phyloP scores from a whole-genome alignment of 768 basidiomycete species.

The Termitomyces sp. region DNA sequence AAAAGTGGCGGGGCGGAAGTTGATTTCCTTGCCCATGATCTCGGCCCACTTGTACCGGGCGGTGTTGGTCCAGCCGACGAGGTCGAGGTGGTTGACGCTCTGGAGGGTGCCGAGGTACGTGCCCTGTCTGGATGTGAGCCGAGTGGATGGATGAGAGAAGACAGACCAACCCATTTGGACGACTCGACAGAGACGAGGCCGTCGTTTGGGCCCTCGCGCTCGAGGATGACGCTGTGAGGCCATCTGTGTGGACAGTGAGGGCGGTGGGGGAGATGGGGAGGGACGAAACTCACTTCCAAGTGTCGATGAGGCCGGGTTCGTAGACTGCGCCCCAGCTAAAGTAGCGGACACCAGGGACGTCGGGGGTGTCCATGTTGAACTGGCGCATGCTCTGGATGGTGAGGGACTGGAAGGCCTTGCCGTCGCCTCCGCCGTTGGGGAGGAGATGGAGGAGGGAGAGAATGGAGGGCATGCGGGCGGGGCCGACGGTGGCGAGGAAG shows the following conservation, averaged over 20 bases:
- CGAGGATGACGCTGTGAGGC: slow-evolving; percentile 75
- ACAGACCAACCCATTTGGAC: slow-evolving; percentile 65
- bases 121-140: slow-evolving; percentile 41
- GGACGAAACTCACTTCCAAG: slow-evolving; percentile 54
- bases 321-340: slow-evolving; percentile 95
- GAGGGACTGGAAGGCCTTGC: slow-evolving; percentile 86
- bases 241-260: slow-evolving; percentile 28
- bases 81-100: slow-evolving; percentile 87
- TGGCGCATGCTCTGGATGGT: slow-evolving; percentile 79
- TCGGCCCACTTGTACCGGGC: slow-evolving; percentile 87
- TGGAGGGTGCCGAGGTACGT: slow-evolving; percentile 91
- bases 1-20: slow-evolving; percentile 89
- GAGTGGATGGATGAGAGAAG: neutral
- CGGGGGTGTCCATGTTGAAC: slow-evolving; percentile 85
- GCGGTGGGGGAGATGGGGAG: slow-evolving; percentile 8
- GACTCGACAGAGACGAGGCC: slow-evolving; percentile 88
- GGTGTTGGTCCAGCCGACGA: slow-evolving; percentile 91
- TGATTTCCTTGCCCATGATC: slow-evolving; percentile 83
- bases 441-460: slow-evolving; percentile 74
- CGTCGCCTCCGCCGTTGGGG: slow-evolving; percentile 92
- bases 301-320: slow-evolving; percentile 85
- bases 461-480: slow-evolving; percentile 58
- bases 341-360: slow-evolving; percentile 76
- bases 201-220: slow-evolving; percentile 91
- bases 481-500: slow-evolving; percentile 72